Conservation (phyloP, 116 monocot genomes). For the Iris pallida region DNA sequence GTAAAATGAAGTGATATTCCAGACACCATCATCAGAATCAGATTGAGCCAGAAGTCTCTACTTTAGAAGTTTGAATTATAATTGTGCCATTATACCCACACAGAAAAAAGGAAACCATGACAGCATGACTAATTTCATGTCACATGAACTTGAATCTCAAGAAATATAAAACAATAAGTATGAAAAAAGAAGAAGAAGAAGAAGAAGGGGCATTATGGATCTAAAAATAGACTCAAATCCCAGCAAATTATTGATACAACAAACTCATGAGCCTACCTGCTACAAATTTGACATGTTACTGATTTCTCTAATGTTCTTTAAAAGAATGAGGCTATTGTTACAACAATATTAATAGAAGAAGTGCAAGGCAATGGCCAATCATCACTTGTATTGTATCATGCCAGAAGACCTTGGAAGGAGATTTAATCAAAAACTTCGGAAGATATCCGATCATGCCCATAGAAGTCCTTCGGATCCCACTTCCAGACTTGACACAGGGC, state of each 20-base stretch:
- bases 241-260: not conserved
- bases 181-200: no score
- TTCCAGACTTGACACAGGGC: slow-evolving; percentile 74
- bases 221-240: not conserved
- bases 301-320: not conserved
- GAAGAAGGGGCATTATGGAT: no score
- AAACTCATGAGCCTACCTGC: not conserved
- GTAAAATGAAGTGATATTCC: no score
- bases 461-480: slow-evolving; percentile 78
- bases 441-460: slow-evolving; percentile 16
- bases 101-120: no score
- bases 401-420: not conserved
- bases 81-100: no score
- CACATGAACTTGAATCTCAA: no score
- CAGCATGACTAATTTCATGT: no score
- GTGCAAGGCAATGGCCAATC: not conserved
- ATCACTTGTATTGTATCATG: not conserved
- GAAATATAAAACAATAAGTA: no score
- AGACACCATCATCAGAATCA: no score
- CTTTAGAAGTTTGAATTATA: no score
- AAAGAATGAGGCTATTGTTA: not conserved
- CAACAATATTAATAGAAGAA: slow-evolving; percentile 2
- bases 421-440: not conserved
- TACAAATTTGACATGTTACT: not conserved
- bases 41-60: no score